Evolutionary conservation across 306 rosid species (phyloP), one percentile per base, ranked within the genome.

Genomic region (Clitoria ternatea): DNA sequence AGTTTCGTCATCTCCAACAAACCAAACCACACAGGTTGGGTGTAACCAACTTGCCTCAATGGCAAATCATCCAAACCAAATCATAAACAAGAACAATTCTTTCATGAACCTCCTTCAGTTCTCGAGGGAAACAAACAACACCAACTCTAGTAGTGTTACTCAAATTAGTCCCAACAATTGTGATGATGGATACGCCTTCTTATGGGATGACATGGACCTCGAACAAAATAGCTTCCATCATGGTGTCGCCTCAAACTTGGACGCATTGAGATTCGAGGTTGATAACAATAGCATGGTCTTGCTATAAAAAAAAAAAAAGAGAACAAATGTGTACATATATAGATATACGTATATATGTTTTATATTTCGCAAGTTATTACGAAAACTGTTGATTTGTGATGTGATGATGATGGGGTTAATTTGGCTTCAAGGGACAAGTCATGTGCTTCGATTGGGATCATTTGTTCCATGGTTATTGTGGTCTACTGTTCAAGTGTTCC

Each of bases 151-250:
- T 5, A 44, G 55, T 12, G n/a, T 62, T 12, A 61, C 79, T 14
- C 85, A 81, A 37, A 70, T 59, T 30, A 84, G 65, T 73, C 69
- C 87, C 11, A 85, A 81, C 11, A 85, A 81, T 69, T 82, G 80
- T 49, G 85, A 86, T 9, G 88, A 70, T 18, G 96, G 83, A 1
- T 85, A 85, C 79, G 99, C 86, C 2, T 85, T 82, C 72, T 7
- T 91, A 45, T 95, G 99, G 99, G 90, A n/a, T n/a, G n/a, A 87
- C 62, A 84, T 87, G 91, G 90, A 86, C 33, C 39, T 89, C 24
- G 90, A 87, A 57, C 90, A 88, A 30, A 75, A 66, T 26, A 70
- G 86, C 78, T 81, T 84, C 54, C 89, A 80, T 30, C 77, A 84
- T 33, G 84, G 75, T 5, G 89, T 83, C 7, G 45, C 71, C 5